Percentiles rank a stretch among this genome's conserved stretches.
Evolutionary conservation across 2,329 filamentous ascomycete genomes (phyloP).

Genomic region (Fusarium musae): DNA sequence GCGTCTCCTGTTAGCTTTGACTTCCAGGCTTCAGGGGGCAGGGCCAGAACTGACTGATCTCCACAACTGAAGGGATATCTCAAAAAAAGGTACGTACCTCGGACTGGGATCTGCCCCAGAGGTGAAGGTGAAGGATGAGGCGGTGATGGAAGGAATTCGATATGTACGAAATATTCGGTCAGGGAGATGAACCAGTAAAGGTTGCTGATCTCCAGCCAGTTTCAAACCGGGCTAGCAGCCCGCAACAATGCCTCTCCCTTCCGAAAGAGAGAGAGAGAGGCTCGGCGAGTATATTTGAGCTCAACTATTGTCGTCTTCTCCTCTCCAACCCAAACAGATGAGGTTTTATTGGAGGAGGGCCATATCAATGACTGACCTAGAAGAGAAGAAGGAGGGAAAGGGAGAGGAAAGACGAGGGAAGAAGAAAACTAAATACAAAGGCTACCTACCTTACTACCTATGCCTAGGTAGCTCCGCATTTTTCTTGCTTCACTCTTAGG

Average conservation of each 20-base stretch:
- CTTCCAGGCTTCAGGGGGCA: not conserved
- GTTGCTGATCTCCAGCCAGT: conserved; percentile 21
- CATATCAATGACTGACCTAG: conserved; percentile 30
- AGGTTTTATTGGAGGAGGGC: conserved; percentile 32
- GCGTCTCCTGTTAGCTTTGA: conserved; percentile 28
- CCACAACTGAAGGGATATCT: conserved; percentile 15
- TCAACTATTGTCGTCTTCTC: conserved; percentile 17
- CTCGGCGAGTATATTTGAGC: conserved; percentile 4
- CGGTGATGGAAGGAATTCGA: conserved; percentile 10
- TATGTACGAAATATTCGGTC: not conserved
- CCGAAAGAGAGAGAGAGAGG: conserved; percentile 28
- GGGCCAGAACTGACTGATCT: conserved; percentile 19
- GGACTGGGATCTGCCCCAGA: not conserved
- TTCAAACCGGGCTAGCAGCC: conserved; percentile 22
- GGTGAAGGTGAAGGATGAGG: not conserved
- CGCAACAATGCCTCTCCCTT: conserved; percentile 31
- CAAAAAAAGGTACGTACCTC: conserved; percentile 23
- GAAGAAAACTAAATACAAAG: conserved; percentile 28
- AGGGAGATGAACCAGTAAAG: not conserved
- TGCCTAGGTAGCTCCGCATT: conserved; percentile 30
- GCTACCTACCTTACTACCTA: not conserved
- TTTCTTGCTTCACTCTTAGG: conserved; percentile 6
- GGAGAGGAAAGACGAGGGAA: conserved; percentile 1
- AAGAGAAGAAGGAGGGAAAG: conserved; percentile 22
- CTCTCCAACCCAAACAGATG: conserved; percentile 36